These are phyloP conservation scores for Heterobasidion irregulare DNA, from an alignment of 1,284 basidiomycete species.

Conservation along the genomic window DNA sequence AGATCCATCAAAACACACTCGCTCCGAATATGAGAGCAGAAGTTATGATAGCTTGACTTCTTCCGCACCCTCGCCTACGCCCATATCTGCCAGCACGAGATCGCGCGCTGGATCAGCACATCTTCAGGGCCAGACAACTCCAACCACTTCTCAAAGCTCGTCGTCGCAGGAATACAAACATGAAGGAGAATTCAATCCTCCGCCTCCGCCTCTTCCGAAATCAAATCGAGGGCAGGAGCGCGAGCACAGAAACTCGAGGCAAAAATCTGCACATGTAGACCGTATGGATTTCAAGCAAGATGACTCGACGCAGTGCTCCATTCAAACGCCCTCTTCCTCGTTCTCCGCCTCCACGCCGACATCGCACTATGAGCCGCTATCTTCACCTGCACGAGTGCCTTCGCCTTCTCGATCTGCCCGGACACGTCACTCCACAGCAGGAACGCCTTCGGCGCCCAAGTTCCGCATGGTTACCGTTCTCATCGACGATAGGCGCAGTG, in stretches of 20 bases:
- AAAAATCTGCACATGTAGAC: too few relatives aligned
- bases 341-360: background rate
- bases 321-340: background rate
- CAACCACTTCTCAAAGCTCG: background rate
- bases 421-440: background rate
- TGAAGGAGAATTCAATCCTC: background rate
- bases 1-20: background rate
- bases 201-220: too few relatives aligned
- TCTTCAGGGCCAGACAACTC: background rate
- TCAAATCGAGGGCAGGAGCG: too few relatives aligned
- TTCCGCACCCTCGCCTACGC: background rate
- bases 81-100: background rate
- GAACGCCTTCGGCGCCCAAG: background rate
- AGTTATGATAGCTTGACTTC: background rate
- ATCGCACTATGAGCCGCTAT: background rate
- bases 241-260: too few relatives aligned
- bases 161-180: background rate
- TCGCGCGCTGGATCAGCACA: background rate
- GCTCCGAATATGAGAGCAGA: background rate
- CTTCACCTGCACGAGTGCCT: background rate
- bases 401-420: background rate
- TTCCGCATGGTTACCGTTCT: constrained; percentile 51
- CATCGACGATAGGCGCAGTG: constrained; percentile 52
- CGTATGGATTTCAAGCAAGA: background rate
- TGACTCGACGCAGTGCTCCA: background rate